Evolutionary conservation across 176 grass and related monocot genomes (phyloP), one percentile per base, ranked within the genome.

Genomic region (Alopecurus myosuroides): DNA sequence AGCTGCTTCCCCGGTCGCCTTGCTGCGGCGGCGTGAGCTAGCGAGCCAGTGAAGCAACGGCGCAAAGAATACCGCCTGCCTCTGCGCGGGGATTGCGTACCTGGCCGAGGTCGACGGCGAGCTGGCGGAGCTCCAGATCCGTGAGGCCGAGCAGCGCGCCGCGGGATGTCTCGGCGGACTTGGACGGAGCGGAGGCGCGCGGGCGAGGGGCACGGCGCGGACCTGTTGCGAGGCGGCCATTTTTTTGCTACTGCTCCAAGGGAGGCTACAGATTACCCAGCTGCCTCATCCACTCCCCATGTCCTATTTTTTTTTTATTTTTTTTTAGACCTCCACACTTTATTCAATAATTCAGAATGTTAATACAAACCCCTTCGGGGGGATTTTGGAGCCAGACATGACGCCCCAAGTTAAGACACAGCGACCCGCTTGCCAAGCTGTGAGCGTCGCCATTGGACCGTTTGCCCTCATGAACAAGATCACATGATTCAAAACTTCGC

Each of bases 1-100:
- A 98, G 89, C 82, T 95, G 95, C 82, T 93, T 95, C 95, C 95
- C 49, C 95, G 78, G 77, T 98, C 95, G 51, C 93, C 93, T 95
- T 95, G 70, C 95, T 98, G n/a, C n/a, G n/a, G 86, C 53, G 55
- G 29, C 13, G 65, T 13, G 26, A 39, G 14, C 12, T 11, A 8
- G 31, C 4, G 65, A 39, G 18, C 28, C 42, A 23, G 86, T 5
- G 11, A 18, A 62, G 5, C 52, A 79, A 77, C 30, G 34, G 18
- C 4, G 29, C n/a, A n/a, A n/a, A n/a, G n/a, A n/a, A n/a, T n/a
- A n/a, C n/a, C n/a, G n/a, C n/a, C n/a, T n/a, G n/a, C n/a, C n/a
- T n/a, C n/a, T n/a, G n/a, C n/a, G n/a, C n/a, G n/a, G n/a, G n/a
- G n/a, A n/a, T n/a, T n/a, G 46, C 30, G 41, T 85, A 98, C 95